Conservation (phyloP, 129 eudicot genomes). For the Artemisia argyi region DNA sequence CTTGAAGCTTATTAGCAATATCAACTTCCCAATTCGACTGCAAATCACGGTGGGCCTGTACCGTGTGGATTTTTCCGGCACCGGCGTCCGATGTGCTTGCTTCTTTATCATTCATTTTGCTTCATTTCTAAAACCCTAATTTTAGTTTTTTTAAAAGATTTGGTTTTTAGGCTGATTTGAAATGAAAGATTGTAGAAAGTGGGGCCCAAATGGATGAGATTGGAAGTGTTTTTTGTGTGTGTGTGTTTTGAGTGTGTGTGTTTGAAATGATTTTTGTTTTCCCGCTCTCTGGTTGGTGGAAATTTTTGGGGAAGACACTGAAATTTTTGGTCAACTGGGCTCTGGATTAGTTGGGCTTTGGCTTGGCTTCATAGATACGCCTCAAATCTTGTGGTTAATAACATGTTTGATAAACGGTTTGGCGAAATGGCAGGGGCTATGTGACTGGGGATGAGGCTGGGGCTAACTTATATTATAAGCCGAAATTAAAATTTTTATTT, state of each 20-base stretch:
- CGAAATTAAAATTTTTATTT: no score
- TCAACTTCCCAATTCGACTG: slow-evolving; percentile 92
- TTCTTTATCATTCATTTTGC: slow-evolving; percentile 39
- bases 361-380: no score
- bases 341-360: neutral
- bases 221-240: slow-evolving; percentile 2
- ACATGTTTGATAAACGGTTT: no score
- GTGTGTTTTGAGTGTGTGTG: slow-evolving; percentile 5
- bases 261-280: slow-evolving; percentile 38
- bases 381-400: no score
- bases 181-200: no score
- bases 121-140: slow-evolving; percentile 25
- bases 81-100: slow-evolving; percentile 46
- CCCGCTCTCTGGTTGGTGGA: slow-evolving; percentile 30
- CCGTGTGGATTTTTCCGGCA: slow-evolving; percentile 45
- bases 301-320: slow-evolving; percentile 12
- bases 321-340: slow-evolving; percentile 9
- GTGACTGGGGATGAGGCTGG: no score
- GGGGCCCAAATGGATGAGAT: neutral
- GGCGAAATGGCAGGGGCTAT: no score
- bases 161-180: neutral
- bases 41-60: slow-evolving; percentile 81
- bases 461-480: no score
- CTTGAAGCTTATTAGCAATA: slow-evolving; percentile 82
- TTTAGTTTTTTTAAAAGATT: neutral